These are phyloP conservation scores for Auricularia auricula-judae DNA, from an alignment of 768 basidiomycete genomes.

Conservation along the genomic window DNA sequence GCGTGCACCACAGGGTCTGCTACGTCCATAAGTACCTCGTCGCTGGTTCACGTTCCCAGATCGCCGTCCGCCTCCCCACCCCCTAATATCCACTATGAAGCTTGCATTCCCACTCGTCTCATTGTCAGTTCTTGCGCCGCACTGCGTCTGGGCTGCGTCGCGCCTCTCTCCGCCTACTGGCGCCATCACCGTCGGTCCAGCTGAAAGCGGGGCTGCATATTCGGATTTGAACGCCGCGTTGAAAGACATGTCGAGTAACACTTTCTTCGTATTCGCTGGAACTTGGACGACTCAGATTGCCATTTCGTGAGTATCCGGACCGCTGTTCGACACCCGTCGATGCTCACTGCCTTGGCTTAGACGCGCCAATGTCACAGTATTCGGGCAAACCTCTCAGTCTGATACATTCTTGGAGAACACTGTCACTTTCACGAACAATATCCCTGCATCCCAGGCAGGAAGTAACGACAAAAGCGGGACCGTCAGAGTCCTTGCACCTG, in stretches of 20 bases:
- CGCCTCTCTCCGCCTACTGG: neutral
- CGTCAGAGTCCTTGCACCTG: slow-evolving; percentile 7
- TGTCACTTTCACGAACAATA: slow-evolving; percentile 12
- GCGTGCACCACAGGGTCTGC: too few relatives aligned
- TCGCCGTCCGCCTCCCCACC: too few relatives aligned
- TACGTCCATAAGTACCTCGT: too few relatives aligned
- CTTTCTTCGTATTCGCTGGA: neutral
- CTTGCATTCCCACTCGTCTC: too few relatives aligned
- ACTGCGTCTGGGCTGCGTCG: too few relatives aligned
- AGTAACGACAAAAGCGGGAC: slow-evolving; percentile 10
- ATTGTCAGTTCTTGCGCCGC: too few relatives aligned
- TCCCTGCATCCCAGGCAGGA: slow-evolving; percentile 12
- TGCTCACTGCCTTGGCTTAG: neutral
- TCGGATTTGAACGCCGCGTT: neutral
- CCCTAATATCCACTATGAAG: too few relatives aligned
- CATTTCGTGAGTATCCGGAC: neutral
- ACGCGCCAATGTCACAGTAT: neutral
- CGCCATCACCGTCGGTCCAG: neutral
- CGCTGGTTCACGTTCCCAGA: too few relatives aligned
- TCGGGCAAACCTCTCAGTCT: neutral
- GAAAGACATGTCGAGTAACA: neutral
- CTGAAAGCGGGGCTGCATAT: neutral
- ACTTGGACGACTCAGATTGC: neutral
- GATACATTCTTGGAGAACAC: neutral
- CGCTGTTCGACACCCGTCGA: neutral